Evolutionary conservation across 192 early-diverging fungal genomes (phyloP), one percentile per base, ranked within the genome.

Genomic region (Coemansia furcata): DNA sequence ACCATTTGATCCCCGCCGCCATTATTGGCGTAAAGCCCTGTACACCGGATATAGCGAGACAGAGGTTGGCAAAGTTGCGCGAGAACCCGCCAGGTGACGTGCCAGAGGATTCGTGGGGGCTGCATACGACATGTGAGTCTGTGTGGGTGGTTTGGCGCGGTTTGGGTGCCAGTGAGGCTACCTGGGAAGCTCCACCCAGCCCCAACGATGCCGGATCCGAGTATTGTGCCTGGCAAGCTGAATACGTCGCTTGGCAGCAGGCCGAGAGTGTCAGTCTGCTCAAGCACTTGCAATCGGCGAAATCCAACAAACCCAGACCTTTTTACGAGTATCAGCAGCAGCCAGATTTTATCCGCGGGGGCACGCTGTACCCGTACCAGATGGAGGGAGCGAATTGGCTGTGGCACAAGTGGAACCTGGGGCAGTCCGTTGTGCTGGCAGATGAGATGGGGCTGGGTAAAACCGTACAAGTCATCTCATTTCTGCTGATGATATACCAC

Each of bases 391-490:
- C 96, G 23, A 94, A 94, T 71, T 99, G 95, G 95, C 90, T 96
- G 85, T 89, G 89, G 4, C 84, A 88, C 67, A 80, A 95, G 21
- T 98, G 96, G 95, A 86, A 86, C 50, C 75, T 81, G 43, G 90
- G 96, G 68, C 72, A 91, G 67, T 93, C 95, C 59, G 95, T 94
- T 3, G 95, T 99, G 62, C 72, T 98, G 30, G 98, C 95, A 0
- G 96, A 98, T 67, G 96, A 98, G 73, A 88, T 90, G 91, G 91
- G 94, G 15, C 77, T 97, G 37, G 98, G 98, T 14, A 99, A 99
- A 79, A 98, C 98, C 0, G 88, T 99, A 2, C 98, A 99, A 75
- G 93, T 92, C 0, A 95, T 99, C 49, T 87, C 92, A 3, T 94
- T 96, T 65, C 75, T 98, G 26, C 86, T 85, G 7, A 92, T 90